These are phyloP conservation scores for Annulohypoxylon moriforme DNA, from an alignment of 495 filamentous ascomycete species.

Conservation along the genomic window DNA sequence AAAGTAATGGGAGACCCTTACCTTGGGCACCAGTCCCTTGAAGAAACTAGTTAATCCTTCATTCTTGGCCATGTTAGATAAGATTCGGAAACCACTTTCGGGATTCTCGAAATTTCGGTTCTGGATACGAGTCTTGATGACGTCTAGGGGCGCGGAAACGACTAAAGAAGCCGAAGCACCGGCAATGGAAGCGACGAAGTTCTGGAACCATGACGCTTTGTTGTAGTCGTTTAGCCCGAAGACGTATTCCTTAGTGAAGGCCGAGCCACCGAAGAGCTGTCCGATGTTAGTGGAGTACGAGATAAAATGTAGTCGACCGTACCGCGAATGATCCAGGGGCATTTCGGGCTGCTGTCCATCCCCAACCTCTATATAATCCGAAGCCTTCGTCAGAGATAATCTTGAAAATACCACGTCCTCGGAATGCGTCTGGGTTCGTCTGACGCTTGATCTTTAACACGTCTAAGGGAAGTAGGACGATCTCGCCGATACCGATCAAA, in stretches of 20 bases:
- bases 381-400: constrained; percentile 96
- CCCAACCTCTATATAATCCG: constrained; percentile 93
- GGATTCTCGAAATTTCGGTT: constrained; percentile 99
- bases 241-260: constrained; percentile 97
- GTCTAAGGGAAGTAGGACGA: constrained; percentile 92
- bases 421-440: constrained; percentile 98
- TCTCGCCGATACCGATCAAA: constrained; percentile 96
- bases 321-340: constrained; percentile 97
- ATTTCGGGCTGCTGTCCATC: constrained; percentile 97
- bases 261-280: constrained; percentile 96
- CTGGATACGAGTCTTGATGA: constrained; percentile 99
- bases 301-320: constrained; percentile 51
- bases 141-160: constrained; percentile 94
- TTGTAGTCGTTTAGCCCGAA: constrained; percentile 93
- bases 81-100: constrained; percentile 90
- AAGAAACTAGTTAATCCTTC: constrained; percentile 92
- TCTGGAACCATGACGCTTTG: constrained; percentile 91
- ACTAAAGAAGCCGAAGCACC: constrained; percentile 92
- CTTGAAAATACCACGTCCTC: constrained; percentile 87
- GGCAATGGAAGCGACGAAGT: constrained; percentile 95
- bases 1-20: constrained; percentile 35
- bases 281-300: constrained; percentile 13
- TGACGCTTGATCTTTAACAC: constrained; percentile 99
- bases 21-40: constrained; percentile 95
- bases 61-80: constrained; percentile 89